Percentiles rank a stretch among this genome's conserved stretches.
These are phyloP conservation scores for Tetrahymena malaccensis DNA, from an alignment of 73 alveolate genomes.

Conservation along the genomic window DNA sequence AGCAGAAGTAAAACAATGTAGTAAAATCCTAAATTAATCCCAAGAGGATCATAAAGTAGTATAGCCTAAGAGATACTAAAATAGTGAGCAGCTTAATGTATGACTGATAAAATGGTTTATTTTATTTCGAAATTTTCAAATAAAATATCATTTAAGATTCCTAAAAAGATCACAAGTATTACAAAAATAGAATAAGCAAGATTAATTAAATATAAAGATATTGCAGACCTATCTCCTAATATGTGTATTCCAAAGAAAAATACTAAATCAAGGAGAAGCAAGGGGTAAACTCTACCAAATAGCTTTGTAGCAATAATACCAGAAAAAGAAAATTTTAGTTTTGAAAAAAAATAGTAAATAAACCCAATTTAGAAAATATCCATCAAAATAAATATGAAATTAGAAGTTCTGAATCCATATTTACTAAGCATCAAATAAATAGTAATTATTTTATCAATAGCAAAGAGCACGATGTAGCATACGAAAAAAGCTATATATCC, in stretches of 20 bases:
- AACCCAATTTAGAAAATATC: not conserved
- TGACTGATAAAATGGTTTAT: not conserved
- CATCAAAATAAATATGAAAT: not conserved
- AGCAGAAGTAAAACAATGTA: not conserved
- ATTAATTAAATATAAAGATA: not conserved
- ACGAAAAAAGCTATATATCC: not conserved
- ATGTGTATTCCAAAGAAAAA: not conserved
- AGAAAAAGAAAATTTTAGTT: not conserved
- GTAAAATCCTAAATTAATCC: not conserved
- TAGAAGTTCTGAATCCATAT: not conserved
- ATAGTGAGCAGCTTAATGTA: no score
- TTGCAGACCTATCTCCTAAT: not conserved
- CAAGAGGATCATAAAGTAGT: not conserved
- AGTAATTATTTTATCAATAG: no score
- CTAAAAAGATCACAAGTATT: not conserved
- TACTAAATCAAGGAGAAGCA: not conserved
- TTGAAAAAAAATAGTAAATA: not conserved
- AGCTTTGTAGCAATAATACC: not conserved
- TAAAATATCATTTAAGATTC: not conserved
- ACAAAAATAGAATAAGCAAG: not conserved
- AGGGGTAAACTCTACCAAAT: not conserved
- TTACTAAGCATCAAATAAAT: no score
- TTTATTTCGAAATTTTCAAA: not conserved
- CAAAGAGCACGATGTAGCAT: not conserved
- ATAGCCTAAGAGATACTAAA: not conserved